These are phyloP conservation scores for Solanum peruvianum DNA, from an alignment of 257 asterid genomes.

Conservation along the genomic window DNA sequence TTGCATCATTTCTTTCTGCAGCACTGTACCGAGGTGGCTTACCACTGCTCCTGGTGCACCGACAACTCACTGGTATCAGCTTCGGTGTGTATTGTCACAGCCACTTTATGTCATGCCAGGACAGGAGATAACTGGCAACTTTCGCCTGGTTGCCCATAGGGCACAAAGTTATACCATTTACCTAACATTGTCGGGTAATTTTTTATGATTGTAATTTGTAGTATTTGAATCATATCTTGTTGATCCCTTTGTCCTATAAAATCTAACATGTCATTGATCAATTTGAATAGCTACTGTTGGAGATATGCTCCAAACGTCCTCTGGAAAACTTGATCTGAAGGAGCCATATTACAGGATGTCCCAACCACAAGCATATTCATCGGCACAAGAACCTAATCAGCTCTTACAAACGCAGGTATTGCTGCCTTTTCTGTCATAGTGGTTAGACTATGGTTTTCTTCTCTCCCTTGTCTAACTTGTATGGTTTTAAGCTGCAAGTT, in stretches of 20 bases:
- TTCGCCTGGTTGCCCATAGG: conserved; percentile 82
- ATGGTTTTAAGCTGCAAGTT: neutral
- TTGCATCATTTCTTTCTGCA: conserved; percentile 7
- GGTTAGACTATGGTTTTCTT: neutral
- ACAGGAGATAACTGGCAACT: conserved; percentile 85
- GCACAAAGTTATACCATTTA: conserved; percentile 93
- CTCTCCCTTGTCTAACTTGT: neutral
- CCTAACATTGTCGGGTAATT: conserved; percentile 71
- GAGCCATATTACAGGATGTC: conserved; percentile 99
- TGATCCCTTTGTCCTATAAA: neutral
- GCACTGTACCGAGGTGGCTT: conserved; percentile 93
- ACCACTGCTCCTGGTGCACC: conserved; percentile 97
- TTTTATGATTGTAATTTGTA: neutral
- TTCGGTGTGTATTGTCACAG: conserved; percentile 91
- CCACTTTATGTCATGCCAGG: conserved; percentile 98
- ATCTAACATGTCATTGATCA: neutral
- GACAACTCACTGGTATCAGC: conserved; percentile 98
- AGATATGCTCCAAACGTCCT: conserved; percentile 76
- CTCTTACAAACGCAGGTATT: conserved; percentile 79
- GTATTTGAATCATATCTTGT: neutral
- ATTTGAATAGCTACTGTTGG: conserved; percentile 21
- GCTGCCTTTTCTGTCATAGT: neutral
- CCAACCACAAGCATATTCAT: conserved; percentile 76
- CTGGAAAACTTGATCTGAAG: conserved; percentile 82
- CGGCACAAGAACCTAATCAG: conserved; percentile 59